These are phyloP conservation scores for Chaetothyriales sp. DNA, from an alignment of 2,329 filamentous ascomycete genomes.

Conservation along the genomic window DNA sequence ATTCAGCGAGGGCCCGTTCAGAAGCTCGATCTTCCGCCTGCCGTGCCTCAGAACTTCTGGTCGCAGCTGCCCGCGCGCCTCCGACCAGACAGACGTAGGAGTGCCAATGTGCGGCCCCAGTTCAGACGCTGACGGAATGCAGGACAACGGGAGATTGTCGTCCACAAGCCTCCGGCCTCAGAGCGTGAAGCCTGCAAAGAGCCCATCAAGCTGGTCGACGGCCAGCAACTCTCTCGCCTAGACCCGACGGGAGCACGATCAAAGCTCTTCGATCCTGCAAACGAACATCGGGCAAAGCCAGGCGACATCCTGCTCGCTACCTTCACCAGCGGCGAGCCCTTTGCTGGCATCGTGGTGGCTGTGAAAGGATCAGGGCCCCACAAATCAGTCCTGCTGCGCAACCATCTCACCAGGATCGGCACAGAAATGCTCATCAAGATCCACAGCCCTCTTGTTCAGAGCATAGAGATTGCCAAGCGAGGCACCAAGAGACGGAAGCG, in stretches of 20 bases:
- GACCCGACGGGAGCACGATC: conserved; percentile 76
- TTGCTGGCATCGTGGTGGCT: conserved; percentile 74
- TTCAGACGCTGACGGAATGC: conserved; percentile 4
- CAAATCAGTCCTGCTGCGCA: conserved; percentile 73
- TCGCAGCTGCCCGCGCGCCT: conserved; percentile 30
- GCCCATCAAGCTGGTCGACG: conserved; percentile 54
- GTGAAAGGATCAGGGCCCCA: conserved; percentile 81
- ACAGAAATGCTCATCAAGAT: conserved; percentile 98
- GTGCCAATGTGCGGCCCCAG: background rate
- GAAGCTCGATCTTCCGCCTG: conserved; percentile 27
- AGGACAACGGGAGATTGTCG: conserved; percentile 38
- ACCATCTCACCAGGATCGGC: conserved; percentile 70
- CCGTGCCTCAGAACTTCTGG: conserved; percentile 29
- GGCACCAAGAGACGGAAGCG: conserved; percentile 71
- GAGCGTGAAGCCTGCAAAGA: conserved; percentile 34
- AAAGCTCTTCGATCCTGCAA: conserved; percentile 60
- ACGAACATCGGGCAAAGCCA: conserved; percentile 63
- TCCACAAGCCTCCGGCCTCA: conserved; percentile 37
- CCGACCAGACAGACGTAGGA: conserved; percentile 26
- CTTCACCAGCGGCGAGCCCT: conserved; percentile 72
- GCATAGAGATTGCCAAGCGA: conserved; percentile 87
- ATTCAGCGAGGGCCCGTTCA: conserved; percentile 32
- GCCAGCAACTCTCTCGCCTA: conserved; percentile 56
- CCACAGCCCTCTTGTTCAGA: conserved; percentile 76
- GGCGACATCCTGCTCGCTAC: conserved; percentile 89